These are phyloP conservation scores for Aspergillus brunneoviolaceus DNA, from an alignment of 2,329 filamentous ascomycete genomes.

Conservation along the genomic window DNA sequence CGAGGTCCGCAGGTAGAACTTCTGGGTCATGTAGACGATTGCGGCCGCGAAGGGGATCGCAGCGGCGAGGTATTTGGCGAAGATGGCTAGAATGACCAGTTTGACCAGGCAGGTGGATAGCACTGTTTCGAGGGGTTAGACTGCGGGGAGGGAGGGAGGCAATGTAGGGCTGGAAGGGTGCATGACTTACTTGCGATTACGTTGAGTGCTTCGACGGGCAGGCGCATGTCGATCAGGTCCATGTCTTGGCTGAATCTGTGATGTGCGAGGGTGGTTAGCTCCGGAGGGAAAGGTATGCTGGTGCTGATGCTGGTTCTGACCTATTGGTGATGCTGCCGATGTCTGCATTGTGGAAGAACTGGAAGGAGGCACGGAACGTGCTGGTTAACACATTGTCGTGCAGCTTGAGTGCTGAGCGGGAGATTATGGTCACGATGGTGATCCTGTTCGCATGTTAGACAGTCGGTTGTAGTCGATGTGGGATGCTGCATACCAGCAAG, in stretches of 20 bases:
- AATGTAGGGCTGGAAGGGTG: neutral
- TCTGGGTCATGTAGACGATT: conserved; percentile 44
- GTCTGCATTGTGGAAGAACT: conserved; percentile 20
- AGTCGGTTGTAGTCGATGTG: no score
- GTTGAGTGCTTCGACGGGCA: conserved; percentile 17
- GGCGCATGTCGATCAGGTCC: conserved; percentile 26
- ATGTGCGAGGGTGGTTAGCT: neutral
- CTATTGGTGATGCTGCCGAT: conserved; percentile 13
- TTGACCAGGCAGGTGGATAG: neutral
- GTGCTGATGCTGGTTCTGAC: neutral
- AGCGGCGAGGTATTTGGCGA: conserved; percentile 24
- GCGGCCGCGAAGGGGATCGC: conserved; percentile 40
- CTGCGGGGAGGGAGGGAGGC: neutral
- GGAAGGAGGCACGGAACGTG: conserved; percentile 18
- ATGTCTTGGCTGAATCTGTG: conserved; percentile 32
- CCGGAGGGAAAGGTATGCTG: neutral
- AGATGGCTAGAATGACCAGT: neutral
- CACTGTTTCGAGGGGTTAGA: neutral
- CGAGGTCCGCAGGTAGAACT: conserved; percentile 48
- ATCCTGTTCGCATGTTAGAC: neutral
- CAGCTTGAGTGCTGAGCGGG: conserved; percentile 1
- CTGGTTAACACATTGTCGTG: conserved; percentile 16
- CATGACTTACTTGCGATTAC: conserved; percentile 13
- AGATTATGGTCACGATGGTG: neutral
- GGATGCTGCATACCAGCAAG: neutral